phyloP scores from a whole-genome alignment of 768 basidiomycete species.

The Pleurotus citrinopileatus region DNA sequence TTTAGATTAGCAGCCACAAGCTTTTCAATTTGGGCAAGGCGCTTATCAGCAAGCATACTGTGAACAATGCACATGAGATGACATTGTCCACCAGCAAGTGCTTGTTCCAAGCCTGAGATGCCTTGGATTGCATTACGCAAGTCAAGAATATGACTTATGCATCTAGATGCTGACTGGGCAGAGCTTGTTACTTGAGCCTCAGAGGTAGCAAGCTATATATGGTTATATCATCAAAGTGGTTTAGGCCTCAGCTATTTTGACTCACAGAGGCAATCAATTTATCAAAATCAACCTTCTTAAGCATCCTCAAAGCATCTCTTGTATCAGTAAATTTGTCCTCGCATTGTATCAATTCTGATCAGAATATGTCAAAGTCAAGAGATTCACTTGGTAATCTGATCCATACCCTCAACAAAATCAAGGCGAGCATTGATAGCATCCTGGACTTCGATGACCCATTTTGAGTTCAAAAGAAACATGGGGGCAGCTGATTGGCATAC shows the following conservation, averaged over 20 bases:
- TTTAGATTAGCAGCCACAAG: conserved; percentile 67
- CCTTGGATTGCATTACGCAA: conserved; percentile 71
- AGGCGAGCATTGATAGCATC: conserved; percentile 74
- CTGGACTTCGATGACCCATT: conserved; percentile 53
- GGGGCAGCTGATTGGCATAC: too few species aligned
- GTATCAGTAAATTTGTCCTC: conserved; percentile 74
- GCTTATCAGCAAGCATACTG: conserved; percentile 72
- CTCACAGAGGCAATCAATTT: conserved; percentile 73
- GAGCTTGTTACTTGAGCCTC: conserved; percentile 53
- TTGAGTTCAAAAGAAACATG: too few species aligned
- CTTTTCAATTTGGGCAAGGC: conserved; percentile 59
- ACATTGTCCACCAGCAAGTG: conserved; percentile 55
- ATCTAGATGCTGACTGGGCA: conserved; percentile 62
- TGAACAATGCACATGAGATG: conserved; percentile 60
- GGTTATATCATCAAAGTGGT: too few species aligned
- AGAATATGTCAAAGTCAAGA: conserved; percentile 11
- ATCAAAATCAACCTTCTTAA: conserved; percentile 87
- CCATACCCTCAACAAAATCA: conserved; percentile 78
- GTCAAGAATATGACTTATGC: conserved; percentile 77
- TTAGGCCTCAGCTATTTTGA: too few species aligned
- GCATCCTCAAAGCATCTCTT: conserved; percentile 61
- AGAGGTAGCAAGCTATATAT: conserved; percentile 55
- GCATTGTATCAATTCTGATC: conserved; percentile 66
- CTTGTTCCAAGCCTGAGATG: conserved; percentile 59
- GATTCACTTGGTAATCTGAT: neutral